Evolutionary conservation across 2,329 filamentous ascomycete genomes (phyloP), one percentile per base, ranked within the genome.

Genomic region (Penicillium brevicompactum): DNA sequence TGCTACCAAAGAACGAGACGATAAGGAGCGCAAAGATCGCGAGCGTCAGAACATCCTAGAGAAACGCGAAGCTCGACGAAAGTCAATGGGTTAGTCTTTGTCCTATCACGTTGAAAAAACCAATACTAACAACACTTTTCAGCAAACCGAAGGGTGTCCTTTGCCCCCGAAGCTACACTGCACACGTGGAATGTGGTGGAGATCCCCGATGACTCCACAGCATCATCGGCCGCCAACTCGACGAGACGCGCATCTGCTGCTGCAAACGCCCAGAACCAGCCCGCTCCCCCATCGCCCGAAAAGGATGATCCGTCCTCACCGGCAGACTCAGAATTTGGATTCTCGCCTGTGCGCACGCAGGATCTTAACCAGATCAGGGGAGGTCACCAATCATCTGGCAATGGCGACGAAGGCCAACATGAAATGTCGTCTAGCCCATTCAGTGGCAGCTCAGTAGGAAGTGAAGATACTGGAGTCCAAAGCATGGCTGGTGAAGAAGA

Each of bases 171-270:
- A 76, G 94, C 94, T 11, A 99, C 94, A 3, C 82, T 99, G 34
- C 94, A 99, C 71, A 99, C 94, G 0, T 97, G 96, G 82, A 92
- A 97, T 69, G 92, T 94, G 53, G 85, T 97, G 43, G 93, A 97
- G 68, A 89, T 92, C 59, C 83, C 87, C 70, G 91, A 92, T 68
- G 92, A 97, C 70, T 91, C 91, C 18, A 95, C 92, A 1, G 89
- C 88, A 13, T 87, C 86, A 10, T 88, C 86, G 6, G 82, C 84
- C 7, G 89, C 89, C 1, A 90, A 93, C 60, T 86, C 87, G 10
- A 91, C 89, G 11, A 81, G 91, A 63, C 84, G 90, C 59, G 85
- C 87, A 49, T 94, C 91, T 3, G 84, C 83, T 13, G 71, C 83
- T 30, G 78, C 80, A 21, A 67, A 66, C 24, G 46, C 72, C 69